A percentile compares a stretch with the other conserved stretches of the same genome.
Evolutionary conservation across 257 asterid genomes (phyloP).

Genomic region (Henckelia pumila): DNA sequence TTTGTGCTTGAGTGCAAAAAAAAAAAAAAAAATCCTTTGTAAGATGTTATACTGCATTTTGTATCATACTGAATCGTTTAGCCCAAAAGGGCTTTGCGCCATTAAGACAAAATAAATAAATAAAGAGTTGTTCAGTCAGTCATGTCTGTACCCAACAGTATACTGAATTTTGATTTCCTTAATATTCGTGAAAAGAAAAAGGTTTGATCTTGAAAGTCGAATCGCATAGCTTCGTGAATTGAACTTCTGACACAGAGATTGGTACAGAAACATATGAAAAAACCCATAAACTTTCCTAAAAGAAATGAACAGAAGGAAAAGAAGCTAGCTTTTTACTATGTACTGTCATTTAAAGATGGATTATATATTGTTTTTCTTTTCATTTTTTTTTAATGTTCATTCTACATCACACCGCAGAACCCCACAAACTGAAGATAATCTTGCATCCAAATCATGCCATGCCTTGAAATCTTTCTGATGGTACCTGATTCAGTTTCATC

Average conservation of each 20-base stretch:
- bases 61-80: too few species aligned
- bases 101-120: too few species aligned
- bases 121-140: too few species aligned
- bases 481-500: conserved; percentile 35
- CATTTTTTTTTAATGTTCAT: conserved; percentile 11
- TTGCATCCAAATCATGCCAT: conserved; percentile 27
- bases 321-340: conserved; percentile 32
- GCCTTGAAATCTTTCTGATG: conserved; percentile 42
- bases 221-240: not conserved
- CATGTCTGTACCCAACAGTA: not conserved
- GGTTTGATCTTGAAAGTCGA: not conserved
- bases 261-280: conserved; percentile 16
- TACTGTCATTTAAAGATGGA: conserved; percentile 32
- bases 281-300: conserved; percentile 17
- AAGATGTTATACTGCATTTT: too few species aligned
- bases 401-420: conserved; percentile 48
- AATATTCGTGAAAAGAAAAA: not conserved
- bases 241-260: not conserved
- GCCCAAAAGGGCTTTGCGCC: too few species aligned
- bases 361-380: not conserved
- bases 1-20: too few species aligned
- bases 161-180: not conserved
- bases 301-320: conserved; percentile 36
- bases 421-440: conserved; percentile 37
- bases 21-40: too few species aligned